These are phyloP conservation scores for Barnettozyma wickerhamii DNA, from an alignment of 805 yeast genomes.

Conservation along the genomic window DNA sequence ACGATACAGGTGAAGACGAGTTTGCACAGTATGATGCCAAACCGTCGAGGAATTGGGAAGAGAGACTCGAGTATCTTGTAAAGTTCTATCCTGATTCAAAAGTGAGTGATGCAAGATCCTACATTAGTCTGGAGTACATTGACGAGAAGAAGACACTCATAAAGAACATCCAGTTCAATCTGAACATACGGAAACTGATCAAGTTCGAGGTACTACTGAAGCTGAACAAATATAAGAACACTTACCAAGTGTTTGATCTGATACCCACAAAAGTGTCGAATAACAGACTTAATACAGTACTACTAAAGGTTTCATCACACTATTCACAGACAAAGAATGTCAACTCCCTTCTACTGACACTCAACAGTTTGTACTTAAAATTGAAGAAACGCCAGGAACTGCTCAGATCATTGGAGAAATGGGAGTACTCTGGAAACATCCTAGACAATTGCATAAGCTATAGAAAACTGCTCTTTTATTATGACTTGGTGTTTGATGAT, in stretches of 20 bases:
- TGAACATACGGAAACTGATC: slow-evolving; percentile 12
- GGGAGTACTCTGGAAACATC: neutral
- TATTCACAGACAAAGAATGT: slow-evolving; percentile 15
- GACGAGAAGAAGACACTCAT: slow-evolving; percentile 8
- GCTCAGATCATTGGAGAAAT: neutral
- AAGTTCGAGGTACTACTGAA: slow-evolving; percentile 13
- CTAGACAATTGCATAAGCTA: slow-evolving; percentile 1
- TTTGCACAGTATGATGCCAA: slow-evolving; percentile 16
- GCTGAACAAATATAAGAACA: slow-evolving; percentile 11
- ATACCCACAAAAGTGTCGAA: slow-evolving; percentile 14
- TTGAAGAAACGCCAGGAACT: slow-evolving; percentile 11
- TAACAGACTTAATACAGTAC: slow-evolving; percentile 20
- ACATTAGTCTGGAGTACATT: slow-evolving; percentile 14
- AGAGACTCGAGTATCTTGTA: slow-evolving; percentile 18
- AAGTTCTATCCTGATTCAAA: slow-evolving; percentile 22
- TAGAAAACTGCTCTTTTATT: slow-evolving; percentile 1
- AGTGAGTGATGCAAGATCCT: slow-evolving; percentile 13
- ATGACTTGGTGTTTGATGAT: slow-evolving; percentile 6
- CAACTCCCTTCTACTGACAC: slow-evolving; percentile 17
- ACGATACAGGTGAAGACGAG: slow-evolving; percentile 3
- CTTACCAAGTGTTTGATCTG: slow-evolving; percentile 14
- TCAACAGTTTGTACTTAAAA: slow-evolving; percentile 17
- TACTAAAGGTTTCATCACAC: slow-evolving; percentile 8
- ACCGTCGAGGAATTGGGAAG: slow-evolving; percentile 22
- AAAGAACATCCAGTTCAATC: slow-evolving; percentile 18